Evolutionary conservation across 768 basidiomycete genomes (phyloP), one percentile per base, ranked within the genome.

Genomic region (Lyophyllum shimeji): DNA sequence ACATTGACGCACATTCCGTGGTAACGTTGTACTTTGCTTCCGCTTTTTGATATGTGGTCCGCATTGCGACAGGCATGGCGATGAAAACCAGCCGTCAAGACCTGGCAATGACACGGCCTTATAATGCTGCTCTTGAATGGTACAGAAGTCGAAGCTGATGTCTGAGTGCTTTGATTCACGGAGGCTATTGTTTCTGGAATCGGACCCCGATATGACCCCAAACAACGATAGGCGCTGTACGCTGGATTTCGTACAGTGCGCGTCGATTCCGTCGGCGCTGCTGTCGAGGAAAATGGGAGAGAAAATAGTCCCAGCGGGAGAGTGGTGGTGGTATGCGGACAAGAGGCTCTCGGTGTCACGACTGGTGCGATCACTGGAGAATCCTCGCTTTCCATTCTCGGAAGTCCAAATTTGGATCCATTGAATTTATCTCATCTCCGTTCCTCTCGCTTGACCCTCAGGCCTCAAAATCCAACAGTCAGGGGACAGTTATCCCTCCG

Each of bases 11-110:
- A 81, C 82, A 83, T 52, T 83, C 82, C 23, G 82, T 82, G 23
- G 80, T 80, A 53, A 83, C 82, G 62, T 83, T 83, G 65, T 80
- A 82, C 60, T 78, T 81, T 54, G 79, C 77, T 67, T 82, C 81
- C 53, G 78, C 79, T 66, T 78, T 79, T 53, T 76, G 73, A 51
- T 73, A 69, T 44, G 69, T 72, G 33, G 76, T 75, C 74, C 80
- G 71, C 65, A 78, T 66, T 55, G 79, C 77, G 63, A 76, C 79
- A 58, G 80, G 80, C 80, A 81, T 82, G 56, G 64, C 67, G 49
- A 59, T 51, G 45, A 18, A 45, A 53, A 60, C 66, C 63, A 61
- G 62, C 57, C 63, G 57, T 58, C 53, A 55, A 43, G 55, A 57
- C 56, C 53, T 52, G 50, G 50, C 33, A 53, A 46, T 42, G 40